Conservation (phyloP, 208 protist genomes). For the Trypanosoma melophagium region DNA sequence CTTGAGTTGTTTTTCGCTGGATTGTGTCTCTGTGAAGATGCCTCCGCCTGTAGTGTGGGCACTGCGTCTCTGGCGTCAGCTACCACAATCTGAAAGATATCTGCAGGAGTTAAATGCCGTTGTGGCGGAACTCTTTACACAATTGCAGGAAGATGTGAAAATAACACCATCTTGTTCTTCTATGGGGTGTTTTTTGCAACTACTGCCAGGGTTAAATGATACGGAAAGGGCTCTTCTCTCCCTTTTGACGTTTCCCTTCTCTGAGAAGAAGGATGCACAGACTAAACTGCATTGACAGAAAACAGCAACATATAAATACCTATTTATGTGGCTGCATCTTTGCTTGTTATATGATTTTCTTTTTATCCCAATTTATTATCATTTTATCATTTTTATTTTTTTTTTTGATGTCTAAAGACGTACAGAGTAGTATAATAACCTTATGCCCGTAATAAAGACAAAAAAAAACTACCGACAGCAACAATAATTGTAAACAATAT, state of each 20-base stretch:
- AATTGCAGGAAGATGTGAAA: not conserved
- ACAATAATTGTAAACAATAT: too few species aligned
- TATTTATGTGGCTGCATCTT: not conserved
- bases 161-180: not conserved
- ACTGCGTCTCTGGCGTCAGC: slow-evolving; percentile 2
- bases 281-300: not conserved
- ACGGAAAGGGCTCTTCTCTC: slow-evolving; percentile 12
- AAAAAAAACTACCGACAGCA: not conserved
- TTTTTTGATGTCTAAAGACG: not conserved
- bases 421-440: not conserved
- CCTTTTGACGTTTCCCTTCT: slow-evolving; percentile 4
- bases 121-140: not conserved
- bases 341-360: slow-evolving; percentile 22
- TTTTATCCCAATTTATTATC: slow-evolving; percentile 8
- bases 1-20: not conserved
- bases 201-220: slow-evolving; percentile 1
- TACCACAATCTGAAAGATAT: not conserved
- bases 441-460: not conserved
- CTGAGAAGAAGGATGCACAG: not conserved
- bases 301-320: not conserved
- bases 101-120: slow-evolving; percentile 6
- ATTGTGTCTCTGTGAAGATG: not conserved
- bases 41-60: not conserved
- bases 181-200: not conserved
- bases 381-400: slow-evolving; percentile 19